Base-by-base conservation (phyloP, 2,329 filamentous ascomycete genomes). In the Hypoxylon sp. region DNA sequence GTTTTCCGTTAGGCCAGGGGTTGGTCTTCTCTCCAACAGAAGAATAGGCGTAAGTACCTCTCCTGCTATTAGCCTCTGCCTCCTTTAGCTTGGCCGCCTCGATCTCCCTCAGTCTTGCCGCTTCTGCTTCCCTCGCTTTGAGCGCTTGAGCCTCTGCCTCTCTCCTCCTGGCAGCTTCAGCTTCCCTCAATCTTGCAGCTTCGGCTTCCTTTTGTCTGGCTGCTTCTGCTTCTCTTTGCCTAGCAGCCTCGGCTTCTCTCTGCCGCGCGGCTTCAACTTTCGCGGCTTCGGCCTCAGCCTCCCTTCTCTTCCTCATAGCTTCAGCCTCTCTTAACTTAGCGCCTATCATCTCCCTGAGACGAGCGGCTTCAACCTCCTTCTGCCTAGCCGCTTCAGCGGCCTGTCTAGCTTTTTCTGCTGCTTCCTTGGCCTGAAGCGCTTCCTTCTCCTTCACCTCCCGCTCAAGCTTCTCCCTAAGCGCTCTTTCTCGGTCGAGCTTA, bases 21-120 rank as follows among this genome's bases (percentile, higher is more conserved):
- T 87, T 90, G 51, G 84, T 89, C 77, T 84, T 88, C 76, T 92
- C 89, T 52, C 89, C 89, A 20, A 89, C 85, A 30, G 87, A 84
- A 56, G 85, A 87, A 77, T 81, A 89, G 59, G 87, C 87, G 71
- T 90, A 89, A n/a, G 82, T 81, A 68, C 80, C 83, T 64, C 81
- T 81, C 64, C 83, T 80, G 43, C 69, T 74, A 5, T 74, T 75
- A 56, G 75, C 74, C 54, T 73, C 73, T 62, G 72, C 44, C 72
- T 72, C 73, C 71, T 26, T 72, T 41, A 73, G 70, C 67, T 67
- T 51, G 72, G 62, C 43, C 60, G 64, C 55, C 58, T 65, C 32
- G 58, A 46, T 22, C 71, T 63, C 47, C 59, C 67, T 46, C 65
- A 64, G 24, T 30, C 67, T 41, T 68, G 75, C 17, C 80, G 79